phyloP scores from a whole-genome alignment of 306 rosid genomes.

The Lathyrus tuberosus region DNA sequence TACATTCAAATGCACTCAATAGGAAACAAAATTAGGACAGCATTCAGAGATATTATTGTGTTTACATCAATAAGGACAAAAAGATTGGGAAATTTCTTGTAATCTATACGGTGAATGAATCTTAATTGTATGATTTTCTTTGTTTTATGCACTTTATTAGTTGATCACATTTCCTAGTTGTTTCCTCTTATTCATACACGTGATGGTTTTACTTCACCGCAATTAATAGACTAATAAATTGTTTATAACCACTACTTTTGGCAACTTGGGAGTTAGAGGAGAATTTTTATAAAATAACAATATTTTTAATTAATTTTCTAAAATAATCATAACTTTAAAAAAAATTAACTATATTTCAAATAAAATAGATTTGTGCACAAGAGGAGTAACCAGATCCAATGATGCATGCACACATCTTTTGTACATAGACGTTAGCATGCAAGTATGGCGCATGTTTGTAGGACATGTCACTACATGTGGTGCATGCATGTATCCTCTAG shows the following conservation, averaged over 20 bases:
- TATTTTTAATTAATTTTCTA: too few species aligned
- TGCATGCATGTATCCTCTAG: too few species aligned
- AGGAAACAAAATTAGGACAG: slow-evolving; percentile 19
- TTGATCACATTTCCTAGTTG: slow-evolving; percentile 25
- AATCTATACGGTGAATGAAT: background rate
- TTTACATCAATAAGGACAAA: slow-evolving; percentile 1
- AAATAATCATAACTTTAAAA: too few species aligned
- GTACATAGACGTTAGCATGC: too few species aligned
- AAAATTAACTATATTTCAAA: too few species aligned
- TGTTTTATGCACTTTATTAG: slow-evolving; percentile 38
- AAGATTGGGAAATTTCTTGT: slow-evolving; percentile 17
- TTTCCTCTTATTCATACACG: slow-evolving; percentile 37
- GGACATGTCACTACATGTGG: too few species aligned
- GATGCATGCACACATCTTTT: too few species aligned
- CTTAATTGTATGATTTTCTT: background rate
- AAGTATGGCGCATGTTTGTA: too few species aligned
- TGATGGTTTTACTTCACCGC: slow-evolving; percentile 5
- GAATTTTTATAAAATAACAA: too few species aligned
- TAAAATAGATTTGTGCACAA: too few species aligned
- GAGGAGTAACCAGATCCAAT: too few species aligned
- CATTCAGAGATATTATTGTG: background rate
- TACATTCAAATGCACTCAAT: slow-evolving; percentile 5
- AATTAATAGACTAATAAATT: slow-evolving; percentile 21
- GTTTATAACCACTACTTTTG: slow-evolving; percentile 1
- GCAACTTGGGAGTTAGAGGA: background rate